A percentile compares a stretch with the other conserved stretches of the same genome.
Evolutionary conservation across 768 basidiomycete genomes (phyloP).

Genomic region (Suillus tomentosus): DNA sequence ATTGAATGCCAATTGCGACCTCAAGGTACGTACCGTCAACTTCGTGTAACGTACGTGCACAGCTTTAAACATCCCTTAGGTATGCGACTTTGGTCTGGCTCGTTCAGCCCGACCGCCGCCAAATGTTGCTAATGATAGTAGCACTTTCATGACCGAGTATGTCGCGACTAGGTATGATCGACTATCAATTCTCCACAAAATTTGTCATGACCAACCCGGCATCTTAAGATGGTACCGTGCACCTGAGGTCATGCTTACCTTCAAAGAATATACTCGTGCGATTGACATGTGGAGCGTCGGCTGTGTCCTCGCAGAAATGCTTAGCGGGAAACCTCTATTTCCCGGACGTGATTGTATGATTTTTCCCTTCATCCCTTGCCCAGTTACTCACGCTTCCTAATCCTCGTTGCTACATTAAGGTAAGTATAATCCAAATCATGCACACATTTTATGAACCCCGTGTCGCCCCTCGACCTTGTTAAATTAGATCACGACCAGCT

Average conservation of each 20-base stretch:
- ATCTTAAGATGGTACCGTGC: constrained; percentile 87
- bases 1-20: constrained; percentile 94
- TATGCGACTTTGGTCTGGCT: constrained; percentile 88
- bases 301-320: constrained; percentile 89
- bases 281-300: constrained; percentile 90
- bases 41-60: constrained; percentile 9
- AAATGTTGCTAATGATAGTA: constrained; percentile 71
- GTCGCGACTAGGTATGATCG: constrained; percentile 80
- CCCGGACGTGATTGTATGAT: constrained; percentile 86
- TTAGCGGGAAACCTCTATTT: constrained; percentile 89
- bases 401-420: constrained; percentile 5
- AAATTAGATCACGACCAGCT: constrained; percentile 87
- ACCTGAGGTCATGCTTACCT: constrained; percentile 97
- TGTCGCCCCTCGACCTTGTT: not conserved
- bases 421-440: constrained; percentile 12
- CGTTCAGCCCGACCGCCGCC: constrained; percentile 76
- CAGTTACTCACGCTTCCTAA: constrained; percentile 11
- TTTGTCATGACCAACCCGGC: constrained; percentile 9
- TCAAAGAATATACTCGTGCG: constrained; percentile 90
- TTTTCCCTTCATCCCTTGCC: constrained; percentile 8
- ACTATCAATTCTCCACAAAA: not conserved
- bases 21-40: constrained; percentile 61
- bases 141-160: constrained; percentile 90
- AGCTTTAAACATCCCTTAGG: constrained; percentile 37
- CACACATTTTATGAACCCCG: not conserved